Evolutionary conservation across 202 grass and related monocot species (phyloP).

Genomic region (Carex sylvatica): DNA sequence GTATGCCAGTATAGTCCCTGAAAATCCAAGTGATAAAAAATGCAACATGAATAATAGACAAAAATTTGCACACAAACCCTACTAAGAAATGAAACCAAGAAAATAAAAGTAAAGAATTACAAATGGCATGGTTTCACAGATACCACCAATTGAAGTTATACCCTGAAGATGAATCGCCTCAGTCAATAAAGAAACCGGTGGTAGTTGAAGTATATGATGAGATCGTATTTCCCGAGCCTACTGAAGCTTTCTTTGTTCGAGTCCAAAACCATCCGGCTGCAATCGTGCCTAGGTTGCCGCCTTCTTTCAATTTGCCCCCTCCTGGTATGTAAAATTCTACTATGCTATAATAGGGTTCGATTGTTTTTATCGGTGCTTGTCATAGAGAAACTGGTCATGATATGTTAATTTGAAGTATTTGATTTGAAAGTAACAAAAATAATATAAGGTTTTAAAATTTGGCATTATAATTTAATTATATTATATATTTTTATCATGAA

Average conservation of each 20-base stretch:
- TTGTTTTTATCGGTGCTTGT: neutral
- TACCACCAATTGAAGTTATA: constrained; percentile 87
- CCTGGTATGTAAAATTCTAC: constrained; percentile 40
- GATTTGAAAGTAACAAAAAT: neutral
- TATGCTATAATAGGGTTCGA: neutral
- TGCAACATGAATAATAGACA: neutral
- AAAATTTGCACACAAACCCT: neutral
- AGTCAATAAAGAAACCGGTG: constrained; percentile 81
- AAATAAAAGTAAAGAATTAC: neutral
- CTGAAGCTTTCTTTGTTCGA: constrained; percentile 63
- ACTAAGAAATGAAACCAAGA: neutral
- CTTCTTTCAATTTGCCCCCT: constrained; percentile 59
- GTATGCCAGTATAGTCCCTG: too few relatives aligned
- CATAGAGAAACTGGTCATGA: neutral
- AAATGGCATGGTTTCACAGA: constrained; percentile 29
- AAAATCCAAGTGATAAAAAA: neutral
- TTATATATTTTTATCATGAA: too few relatives aligned
- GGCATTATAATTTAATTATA: too few relatives aligned
- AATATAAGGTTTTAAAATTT: too few relatives aligned
- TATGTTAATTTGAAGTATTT: constrained; percentile 1
- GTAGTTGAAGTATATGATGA: constrained; percentile 83
- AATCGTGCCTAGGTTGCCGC: constrained; percentile 74
- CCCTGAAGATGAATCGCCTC: constrained; percentile 67
- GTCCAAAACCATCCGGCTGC: constrained; percentile 96
- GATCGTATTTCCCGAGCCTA: constrained; percentile 72